Conservation (phyloP, 164 flowering plant species). For the Paratinospora sagittata region DNA sequence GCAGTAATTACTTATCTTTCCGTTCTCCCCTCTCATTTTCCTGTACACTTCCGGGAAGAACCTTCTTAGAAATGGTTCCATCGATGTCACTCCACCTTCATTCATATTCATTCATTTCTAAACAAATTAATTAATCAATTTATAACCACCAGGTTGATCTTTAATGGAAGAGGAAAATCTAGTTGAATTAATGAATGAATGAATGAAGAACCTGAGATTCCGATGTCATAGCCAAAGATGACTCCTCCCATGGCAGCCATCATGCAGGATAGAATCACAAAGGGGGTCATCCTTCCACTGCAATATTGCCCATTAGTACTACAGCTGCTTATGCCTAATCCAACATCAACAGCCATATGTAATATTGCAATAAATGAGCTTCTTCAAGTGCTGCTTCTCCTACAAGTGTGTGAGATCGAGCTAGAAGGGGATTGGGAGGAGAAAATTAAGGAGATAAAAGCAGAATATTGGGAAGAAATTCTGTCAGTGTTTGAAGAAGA, state of each 20-base stretch:
- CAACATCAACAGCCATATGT: neutral
- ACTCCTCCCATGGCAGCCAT: conserved; percentile 18
- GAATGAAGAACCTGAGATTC: conserved; percentile 36
- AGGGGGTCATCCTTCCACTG: conserved; percentile 45
- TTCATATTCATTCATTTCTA: neutral
- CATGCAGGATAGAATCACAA: conserved; percentile 37
- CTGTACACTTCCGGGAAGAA: conserved; percentile 41
- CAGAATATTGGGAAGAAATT: neutral
- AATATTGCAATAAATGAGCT: too few species aligned
- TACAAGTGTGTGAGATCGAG: too few species aligned
- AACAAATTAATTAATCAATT: neutral
- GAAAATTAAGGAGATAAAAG: neutral
- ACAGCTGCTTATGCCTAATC: neutral
- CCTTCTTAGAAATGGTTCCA: conserved; percentile 39
- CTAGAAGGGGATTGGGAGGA: too few species aligned
- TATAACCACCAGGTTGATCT: too few species aligned
- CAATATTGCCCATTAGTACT: conserved; percentile 14
- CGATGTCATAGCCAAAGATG: conserved; percentile 12
- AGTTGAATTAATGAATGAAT: too few species aligned
- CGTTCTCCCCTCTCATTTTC: conserved; percentile 41
- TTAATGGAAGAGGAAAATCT: too few species aligned
- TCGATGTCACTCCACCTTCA: conserved; percentile 72
- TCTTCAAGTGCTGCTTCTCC: too few species aligned
- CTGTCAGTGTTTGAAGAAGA: neutral
- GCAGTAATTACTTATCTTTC: conserved; percentile 39